Evolutionary conservation across 2,329 filamentous ascomycete species (phyloP), one percentile per base, ranked within the genome.

Genomic region (Alternaria brassicae): DNA sequence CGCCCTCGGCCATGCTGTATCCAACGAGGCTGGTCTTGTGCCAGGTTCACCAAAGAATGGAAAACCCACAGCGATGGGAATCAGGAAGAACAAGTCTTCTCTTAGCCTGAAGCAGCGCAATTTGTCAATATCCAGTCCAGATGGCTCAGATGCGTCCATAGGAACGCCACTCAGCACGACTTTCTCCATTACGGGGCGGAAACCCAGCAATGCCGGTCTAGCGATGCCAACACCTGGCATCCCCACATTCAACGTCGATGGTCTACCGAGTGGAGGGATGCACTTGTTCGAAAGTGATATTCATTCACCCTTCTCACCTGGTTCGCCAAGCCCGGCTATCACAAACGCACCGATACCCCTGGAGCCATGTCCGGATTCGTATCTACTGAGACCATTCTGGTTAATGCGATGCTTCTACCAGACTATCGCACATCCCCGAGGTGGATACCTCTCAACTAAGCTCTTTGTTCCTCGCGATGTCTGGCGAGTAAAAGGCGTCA

Each of bases 361-460:
- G 5, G 95, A 99, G 73, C 91, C 95, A 3, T 99, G 96, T 74
- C 95, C 95, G 1, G 91, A 90, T 34, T 92, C 96, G 39, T 89
- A 90, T 60, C 85, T 97, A 70, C 84, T 98, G n/a, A 89, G 95
- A 19, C 96, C 95, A 2, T 99, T 97, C 78, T 99, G 95, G 95
- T 83, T 99, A 42, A 97, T 99, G 92, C 89, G 95, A 54, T 93
- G 91, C 62, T 84, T 99, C 25, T 96, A 95, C 74, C 92, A 97
- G 76, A 97, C 93, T 0, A 87, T 99, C 42, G 90, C 89, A 17
- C 94, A 99, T 72, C 92, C 94, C 2, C 88, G 92, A 23, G 95
- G 95, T 36, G 95, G 93, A 15, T 99, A 97, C 74, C 75, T 99
- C 19, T 96, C 93, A 53, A 94, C 89, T 21, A 93, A 93, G 70